A percentile compares a stretch with the other conserved stretches of the same genome.
phyloP scores from a whole-genome alignment of 2,329 filamentous ascomycete genomes.

The Pseudodiploospora longispora region DNA sequence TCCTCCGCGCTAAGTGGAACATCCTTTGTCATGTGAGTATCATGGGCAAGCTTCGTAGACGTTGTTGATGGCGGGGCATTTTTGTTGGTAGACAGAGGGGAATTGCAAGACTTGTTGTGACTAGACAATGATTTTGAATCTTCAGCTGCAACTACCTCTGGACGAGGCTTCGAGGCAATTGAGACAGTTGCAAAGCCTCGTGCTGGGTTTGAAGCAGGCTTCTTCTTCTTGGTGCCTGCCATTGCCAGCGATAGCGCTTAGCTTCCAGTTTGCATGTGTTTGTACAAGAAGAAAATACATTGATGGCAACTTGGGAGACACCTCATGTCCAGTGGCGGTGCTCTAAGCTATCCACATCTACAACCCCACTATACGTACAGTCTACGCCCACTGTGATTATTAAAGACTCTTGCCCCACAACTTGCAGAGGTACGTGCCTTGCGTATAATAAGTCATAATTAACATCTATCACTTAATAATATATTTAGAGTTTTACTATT shows the following conservation, averaged over 20 bases:
- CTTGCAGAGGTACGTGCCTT: no score
- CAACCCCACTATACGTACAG: no score
- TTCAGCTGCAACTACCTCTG: conserved; percentile 42
- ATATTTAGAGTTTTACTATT: no score
- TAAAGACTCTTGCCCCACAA: no score
- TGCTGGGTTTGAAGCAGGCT: conserved; percentile 76
- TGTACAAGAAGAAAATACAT: no score
- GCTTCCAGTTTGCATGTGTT: neutral
- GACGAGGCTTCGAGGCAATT: conserved; percentile 71
- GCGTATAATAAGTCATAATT: no score
- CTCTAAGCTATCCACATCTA: no score
- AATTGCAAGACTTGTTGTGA: conserved; percentile 17
- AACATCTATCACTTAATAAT: no score
- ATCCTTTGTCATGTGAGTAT: conserved; percentile 12
- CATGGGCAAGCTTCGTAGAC: neutral
- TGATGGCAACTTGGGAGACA: no score
- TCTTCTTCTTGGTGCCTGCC: conserved; percentile 76
- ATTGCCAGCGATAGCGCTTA: conserved; percentile 34
- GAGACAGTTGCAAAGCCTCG: conserved; percentile 93
- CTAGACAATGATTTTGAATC: conserved; percentile 18
- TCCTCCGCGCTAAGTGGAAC: conserved; percentile 71
- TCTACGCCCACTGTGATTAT: no score
- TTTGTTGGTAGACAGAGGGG: conserved; percentile 20
- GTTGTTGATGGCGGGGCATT: conserved; percentile 13
- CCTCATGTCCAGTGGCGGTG: no score